These are phyloP conservation scores for Ceratocystis colombiana DNA, from an alignment of 2,329 filamentous ascomycete species.

Conservation along the genomic window DNA sequence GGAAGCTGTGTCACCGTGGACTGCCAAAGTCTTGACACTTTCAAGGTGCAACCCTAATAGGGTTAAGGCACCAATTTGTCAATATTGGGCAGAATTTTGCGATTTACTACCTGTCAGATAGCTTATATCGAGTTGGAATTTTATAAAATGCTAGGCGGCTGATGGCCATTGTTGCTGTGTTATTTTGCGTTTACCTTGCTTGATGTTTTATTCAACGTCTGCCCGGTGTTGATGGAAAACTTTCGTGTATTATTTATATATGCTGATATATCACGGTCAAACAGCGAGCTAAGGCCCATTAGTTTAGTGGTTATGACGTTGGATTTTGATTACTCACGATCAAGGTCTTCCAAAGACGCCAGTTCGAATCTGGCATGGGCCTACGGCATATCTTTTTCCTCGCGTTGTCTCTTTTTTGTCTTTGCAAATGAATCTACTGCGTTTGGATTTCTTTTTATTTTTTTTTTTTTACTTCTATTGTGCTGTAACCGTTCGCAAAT, in stretches of 20 bases:
- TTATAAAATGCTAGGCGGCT: neutral
- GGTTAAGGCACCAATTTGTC: too few species aligned
- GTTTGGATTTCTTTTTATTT: conserved; percentile 15
- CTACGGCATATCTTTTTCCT: neutral
- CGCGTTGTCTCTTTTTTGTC: neutral
- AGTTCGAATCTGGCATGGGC: conserved; percentile 25
- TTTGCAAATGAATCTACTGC: conserved; percentile 10
- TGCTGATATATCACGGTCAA: neutral
- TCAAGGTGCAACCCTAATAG: too few species aligned
- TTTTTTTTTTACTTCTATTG: neutral
- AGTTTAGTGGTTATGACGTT: conserved; percentile 26
- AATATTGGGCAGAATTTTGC: too few species aligned
- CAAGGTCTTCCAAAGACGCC: conserved; percentile 25
- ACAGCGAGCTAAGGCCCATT: conserved; percentile 17
- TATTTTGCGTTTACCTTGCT: too few species aligned
- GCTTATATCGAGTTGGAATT: too few species aligned
- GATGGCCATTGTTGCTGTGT: too few species aligned
- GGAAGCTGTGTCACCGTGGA: too few species aligned
- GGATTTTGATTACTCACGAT: conserved; percentile 24
- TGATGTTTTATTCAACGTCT: too few species aligned
- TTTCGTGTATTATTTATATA: neutral
- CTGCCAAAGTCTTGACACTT: too few species aligned
- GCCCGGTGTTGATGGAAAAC: too few species aligned
- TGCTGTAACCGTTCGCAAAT: neutral
- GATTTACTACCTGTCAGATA: too few species aligned